These are phyloP conservation scores for Hysterium pulicare DNA, from an alignment of 2,329 filamentous ascomycete genomes.

Conservation along the genomic window DNA sequence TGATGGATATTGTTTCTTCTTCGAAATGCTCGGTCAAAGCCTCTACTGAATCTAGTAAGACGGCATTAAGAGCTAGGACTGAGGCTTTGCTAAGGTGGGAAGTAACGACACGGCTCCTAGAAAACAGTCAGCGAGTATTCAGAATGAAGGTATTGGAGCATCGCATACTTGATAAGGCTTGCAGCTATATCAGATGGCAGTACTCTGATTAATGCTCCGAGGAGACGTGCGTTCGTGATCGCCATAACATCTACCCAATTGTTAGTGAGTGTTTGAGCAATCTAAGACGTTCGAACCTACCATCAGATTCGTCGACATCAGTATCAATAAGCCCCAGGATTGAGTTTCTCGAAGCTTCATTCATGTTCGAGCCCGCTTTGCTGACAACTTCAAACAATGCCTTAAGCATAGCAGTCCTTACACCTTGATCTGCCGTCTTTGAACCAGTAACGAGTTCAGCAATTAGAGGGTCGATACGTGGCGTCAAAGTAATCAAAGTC, in stretches of 20 bases:
- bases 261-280: conserved; percentile 5
- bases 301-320: conserved; percentile 71
- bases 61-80: conserved; percentile 81
- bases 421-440: conserved; percentile 81
- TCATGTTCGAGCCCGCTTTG: conserved; percentile 94
- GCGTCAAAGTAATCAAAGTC: conserved; percentile 91
- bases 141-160: not conserved
- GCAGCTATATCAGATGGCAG: conserved; percentile 68
- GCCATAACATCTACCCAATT: conserved; percentile 60
- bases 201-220: conserved; percentile 86
- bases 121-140: conserved; percentile 46
- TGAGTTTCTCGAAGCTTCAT: conserved; percentile 79
- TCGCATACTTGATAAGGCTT: conserved; percentile 53
- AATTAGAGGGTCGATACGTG: conserved; percentile 91
- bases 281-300: conserved; percentile 33
- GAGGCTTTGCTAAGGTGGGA: conserved; percentile 73
- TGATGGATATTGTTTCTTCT: conserved; percentile 71
- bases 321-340: conserved; percentile 86
- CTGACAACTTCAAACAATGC: conserved; percentile 94
- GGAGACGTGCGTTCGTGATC: conserved; percentile 84
- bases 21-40: conserved; percentile 65
- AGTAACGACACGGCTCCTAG: conserved; percentile 68
- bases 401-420: conserved; percentile 94
- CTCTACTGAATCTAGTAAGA: conserved; percentile 75
- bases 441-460: conserved; percentile 91